These are phyloP conservation scores for Podospora didyma DNA, from an alignment of 495 filamentous ascomycete species.

Conservation along the genomic window DNA sequence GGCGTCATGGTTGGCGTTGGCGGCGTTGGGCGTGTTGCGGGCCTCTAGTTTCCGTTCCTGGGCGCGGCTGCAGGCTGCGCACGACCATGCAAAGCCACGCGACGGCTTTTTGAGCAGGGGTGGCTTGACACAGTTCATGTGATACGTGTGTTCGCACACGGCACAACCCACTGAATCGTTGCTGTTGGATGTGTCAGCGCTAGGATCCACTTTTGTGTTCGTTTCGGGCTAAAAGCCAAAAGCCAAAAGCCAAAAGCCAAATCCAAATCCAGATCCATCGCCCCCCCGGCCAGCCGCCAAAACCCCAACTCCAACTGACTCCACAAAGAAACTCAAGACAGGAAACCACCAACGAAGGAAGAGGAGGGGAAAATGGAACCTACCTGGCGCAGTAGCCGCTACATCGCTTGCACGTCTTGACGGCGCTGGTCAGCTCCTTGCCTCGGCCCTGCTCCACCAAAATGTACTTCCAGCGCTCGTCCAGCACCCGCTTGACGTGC, in stretches of 20 bases:
- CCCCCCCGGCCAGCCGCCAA: neutral
- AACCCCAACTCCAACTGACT: no score
- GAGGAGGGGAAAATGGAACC: slow-evolving; percentile 22
- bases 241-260: neutral
- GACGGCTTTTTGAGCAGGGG: slow-evolving; percentile 94
- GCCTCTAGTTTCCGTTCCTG: slow-evolving; percentile 92
- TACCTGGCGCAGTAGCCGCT: slow-evolving; percentile 83
- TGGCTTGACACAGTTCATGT: slow-evolving; percentile 96
- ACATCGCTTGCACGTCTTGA: slow-evolving; percentile 95
- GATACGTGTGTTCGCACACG: slow-evolving; percentile 89
- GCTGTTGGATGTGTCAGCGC: slow-evolving; percentile 45
- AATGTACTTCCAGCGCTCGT: slow-evolving; percentile 94
- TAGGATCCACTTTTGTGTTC: neutral
- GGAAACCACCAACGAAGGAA: no score
- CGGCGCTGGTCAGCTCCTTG: slow-evolving; percentile 93
- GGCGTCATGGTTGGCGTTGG: slow-evolving; percentile 29
- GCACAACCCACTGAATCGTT: slow-evolving; percentile 96
- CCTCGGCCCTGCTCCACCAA: slow-evolving; percentile 85
- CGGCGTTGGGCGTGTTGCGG: slow-evolving; percentile 70
- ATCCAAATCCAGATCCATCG: slow-evolving; percentile 6
- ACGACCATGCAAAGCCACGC: slow-evolving; percentile 96
- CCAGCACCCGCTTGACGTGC: slow-evolving; percentile 88
- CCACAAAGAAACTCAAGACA: no score
- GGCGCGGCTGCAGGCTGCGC: slow-evolving; percentile 88
- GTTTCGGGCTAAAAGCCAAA: no score